Evolutionary conservation across 2,329 filamentous ascomycete genomes (phyloP), one percentile per base, ranked within the genome.

Genomic region (Biscogniauxia marginata): DNA sequence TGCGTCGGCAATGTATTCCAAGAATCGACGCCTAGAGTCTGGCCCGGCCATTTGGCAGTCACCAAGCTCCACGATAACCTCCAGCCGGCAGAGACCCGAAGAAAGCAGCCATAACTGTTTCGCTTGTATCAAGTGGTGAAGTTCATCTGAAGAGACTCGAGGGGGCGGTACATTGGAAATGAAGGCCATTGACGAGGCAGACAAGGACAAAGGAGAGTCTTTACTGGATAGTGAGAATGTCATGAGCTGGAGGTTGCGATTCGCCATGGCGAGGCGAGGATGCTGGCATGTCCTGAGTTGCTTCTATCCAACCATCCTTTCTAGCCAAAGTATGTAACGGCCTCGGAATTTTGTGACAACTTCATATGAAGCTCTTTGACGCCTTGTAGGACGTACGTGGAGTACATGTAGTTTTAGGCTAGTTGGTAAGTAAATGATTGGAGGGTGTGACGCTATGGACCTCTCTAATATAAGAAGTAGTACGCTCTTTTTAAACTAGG

Each of bases 31-130:
- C 22, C 59, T 45, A 19, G 46, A 49, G n/a, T 58, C 58, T n/a
- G 55, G 25, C 16, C 13, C 9, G 20, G 9, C 3, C 19, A 56
- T 53, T 23, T 56, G 52, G 13, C 55, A 48, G 24, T 57, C 54
- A 19, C 53, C 49, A 19, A 60, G 49, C 18, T 59, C 48, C 13
- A 69, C 49, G 48, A 50, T 55, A 45, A 69, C 54, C 22, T 70
- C 66, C 22, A 69, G 58, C 50, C 61, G 67, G 21, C 66, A 67
- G 34, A 61, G 30, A 9, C 67, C 66, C n/a, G 64, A 56, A 3
- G 66, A 67, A 24, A 67, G 52, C 13, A 70, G 53, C 67, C 67
- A 70, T 18, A 70, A 9, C 21, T 65, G 55, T 30, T 67, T 67
- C 3, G 63, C 59, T 34, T 57, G 56, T 39, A 70, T 61, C 34